phyloP scores from a whole-genome alignment of 805 yeast species.

The Hanseniaspora thailandica region DNA sequence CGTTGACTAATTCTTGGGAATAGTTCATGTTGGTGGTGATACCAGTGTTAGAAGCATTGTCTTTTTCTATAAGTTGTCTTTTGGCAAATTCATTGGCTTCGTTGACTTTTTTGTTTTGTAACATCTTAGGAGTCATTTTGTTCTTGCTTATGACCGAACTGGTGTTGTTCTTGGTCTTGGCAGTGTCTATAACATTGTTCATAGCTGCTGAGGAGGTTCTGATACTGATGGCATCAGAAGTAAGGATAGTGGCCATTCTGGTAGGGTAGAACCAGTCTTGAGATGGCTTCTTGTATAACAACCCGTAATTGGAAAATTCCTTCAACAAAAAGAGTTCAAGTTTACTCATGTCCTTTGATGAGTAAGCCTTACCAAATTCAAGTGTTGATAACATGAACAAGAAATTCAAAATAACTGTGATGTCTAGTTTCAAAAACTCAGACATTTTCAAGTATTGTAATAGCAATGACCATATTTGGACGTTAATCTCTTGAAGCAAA shows the following conservation, averaged over 20 bases:
- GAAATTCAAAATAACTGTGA: slow-evolving; percentile 89
- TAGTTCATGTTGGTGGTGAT: slow-evolving; percentile 2
- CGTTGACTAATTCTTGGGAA: slow-evolving; percentile 29
- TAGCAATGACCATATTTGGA: slow-evolving; percentile 87
- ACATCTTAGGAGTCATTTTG: slow-evolving; percentile 15
- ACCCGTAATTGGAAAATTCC: slow-evolving; percentile 82
- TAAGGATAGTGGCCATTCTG: slow-evolving; percentile 73
- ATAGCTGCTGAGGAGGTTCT: slow-evolving; percentile 66
- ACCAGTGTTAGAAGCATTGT: slow-evolving; percentile 8
- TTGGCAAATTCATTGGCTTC: slow-evolving; percentile 18
- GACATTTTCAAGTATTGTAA: slow-evolving; percentile 79
- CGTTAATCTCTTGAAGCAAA: slow-evolving; percentile 77
- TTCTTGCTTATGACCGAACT: slow-evolving; percentile 7
- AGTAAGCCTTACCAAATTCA: slow-evolving; percentile 80
- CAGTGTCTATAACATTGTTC: slow-evolving; percentile 46
- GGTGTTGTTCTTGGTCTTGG: slow-evolving; percentile 21
- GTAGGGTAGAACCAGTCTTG: slow-evolving; percentile 76
- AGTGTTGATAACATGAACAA: slow-evolving; percentile 86
- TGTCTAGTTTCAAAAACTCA: slow-evolving; percentile 78
- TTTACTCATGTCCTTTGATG: slow-evolving; percentile 53
- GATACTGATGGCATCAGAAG: slow-evolving; percentile 66
- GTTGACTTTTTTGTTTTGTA: slow-evolving; percentile 14
- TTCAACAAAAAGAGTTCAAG: slow-evolving; percentile 80
- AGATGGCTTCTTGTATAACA: slow-evolving; percentile 58
- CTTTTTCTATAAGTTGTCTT: slow-evolving; percentile 17